Conservation (phyloP, 345 rosid species). For the Cardamine occulta region DNA sequence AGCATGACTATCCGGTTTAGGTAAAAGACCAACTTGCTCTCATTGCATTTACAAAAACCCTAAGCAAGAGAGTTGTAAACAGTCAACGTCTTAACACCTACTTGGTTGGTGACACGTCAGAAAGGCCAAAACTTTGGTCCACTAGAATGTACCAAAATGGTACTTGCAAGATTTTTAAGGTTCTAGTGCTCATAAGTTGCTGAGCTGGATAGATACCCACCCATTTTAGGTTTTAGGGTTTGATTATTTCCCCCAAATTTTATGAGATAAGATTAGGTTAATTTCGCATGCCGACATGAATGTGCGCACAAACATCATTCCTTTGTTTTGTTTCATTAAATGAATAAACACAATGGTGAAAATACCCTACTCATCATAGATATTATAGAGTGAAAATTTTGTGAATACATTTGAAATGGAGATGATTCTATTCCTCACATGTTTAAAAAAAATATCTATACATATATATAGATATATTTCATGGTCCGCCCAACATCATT, state of each 20-base stretch:
- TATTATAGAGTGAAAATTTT: not conserved
- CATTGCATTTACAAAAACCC: conserved; percentile 27
- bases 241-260: conserved; percentile 22
- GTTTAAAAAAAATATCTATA: no score
- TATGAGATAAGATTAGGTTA: conserved; percentile 31
- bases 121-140: conserved; percentile 45
- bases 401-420: not conserved
- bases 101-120: conserved; percentile 83
- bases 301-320: conserved; percentile 31
- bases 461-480: not conserved
- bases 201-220: conserved; percentile 40
- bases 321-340: not conserved
- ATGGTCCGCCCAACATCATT: not conserved
- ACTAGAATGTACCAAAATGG: conserved; percentile 48
- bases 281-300: conserved; percentile 40
- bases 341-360: not conserved
- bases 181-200: conserved; percentile 34
- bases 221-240: conserved; percentile 39
- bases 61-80: conserved; percentile 37
- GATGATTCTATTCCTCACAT: not conserved
- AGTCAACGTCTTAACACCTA: conserved; percentile 57
- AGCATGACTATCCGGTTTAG: conserved; percentile 39
- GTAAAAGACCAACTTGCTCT: conserved; percentile 40
- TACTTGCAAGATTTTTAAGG: conserved; percentile 39
- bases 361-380: not conserved